A percentile compares a stretch with the other conserved stretches of the same genome.
These are phyloP conservation scores for Meira nashicola DNA, from an alignment of 1,284 basidiomycete genomes.

Conservation along the genomic window DNA sequence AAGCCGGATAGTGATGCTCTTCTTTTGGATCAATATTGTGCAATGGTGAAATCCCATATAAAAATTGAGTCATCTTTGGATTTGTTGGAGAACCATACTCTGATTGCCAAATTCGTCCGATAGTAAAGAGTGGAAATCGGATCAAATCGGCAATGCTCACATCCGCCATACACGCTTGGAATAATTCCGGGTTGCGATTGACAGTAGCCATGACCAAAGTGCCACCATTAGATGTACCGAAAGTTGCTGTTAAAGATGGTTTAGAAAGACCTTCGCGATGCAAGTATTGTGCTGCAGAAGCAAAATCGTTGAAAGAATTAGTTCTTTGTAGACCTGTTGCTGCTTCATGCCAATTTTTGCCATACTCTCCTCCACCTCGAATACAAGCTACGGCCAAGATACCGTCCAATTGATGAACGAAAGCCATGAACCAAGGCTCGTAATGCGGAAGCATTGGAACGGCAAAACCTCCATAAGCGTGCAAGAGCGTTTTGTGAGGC, in stretches of 20 bases:
- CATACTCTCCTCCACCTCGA: slow-evolving; percentile 56
- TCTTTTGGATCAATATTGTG: background rate
- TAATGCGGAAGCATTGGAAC: background rate
- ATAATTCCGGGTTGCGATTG: background rate
- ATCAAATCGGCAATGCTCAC: background rate
- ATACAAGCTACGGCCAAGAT: background rate
- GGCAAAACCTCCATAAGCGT: slow-evolving; percentile 1
- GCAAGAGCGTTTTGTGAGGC: background rate
- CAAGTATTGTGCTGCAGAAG: background rate
- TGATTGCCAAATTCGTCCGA: background rate
- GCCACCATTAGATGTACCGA: background rate
- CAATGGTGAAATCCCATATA: background rate
- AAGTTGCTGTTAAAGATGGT: background rate
- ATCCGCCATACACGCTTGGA: background rate
- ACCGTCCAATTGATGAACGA: background rate
- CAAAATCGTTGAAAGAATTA: background rate
- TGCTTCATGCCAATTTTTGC: slow-evolving; percentile 58
- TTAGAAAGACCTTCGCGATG: background rate
- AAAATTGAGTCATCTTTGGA: background rate
- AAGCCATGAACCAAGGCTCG: background rate
- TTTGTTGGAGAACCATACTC: background rate
- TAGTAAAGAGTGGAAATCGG: background rate
- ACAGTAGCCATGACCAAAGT: background rate
- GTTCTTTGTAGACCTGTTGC: background rate
- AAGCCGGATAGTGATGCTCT: background rate